phyloP scores from a whole-genome alignment of 2,329 filamentous ascomycete species.

The Fusarium denticulatum region DNA sequence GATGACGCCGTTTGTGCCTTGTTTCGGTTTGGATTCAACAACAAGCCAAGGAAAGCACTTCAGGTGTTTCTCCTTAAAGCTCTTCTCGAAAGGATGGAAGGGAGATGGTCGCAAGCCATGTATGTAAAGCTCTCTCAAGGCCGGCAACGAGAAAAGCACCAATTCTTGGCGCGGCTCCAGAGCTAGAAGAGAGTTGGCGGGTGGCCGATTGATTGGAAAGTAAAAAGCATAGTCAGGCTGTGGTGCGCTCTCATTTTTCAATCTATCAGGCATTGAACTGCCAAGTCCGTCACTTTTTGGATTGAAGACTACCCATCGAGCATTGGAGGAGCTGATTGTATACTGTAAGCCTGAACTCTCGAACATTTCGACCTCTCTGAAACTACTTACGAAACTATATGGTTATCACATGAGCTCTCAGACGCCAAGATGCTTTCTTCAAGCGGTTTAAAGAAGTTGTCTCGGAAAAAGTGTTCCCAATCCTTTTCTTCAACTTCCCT shows the following conservation, averaged over 20 bases:
- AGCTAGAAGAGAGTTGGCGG: too few species aligned
- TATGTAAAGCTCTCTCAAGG: fast-evolving
- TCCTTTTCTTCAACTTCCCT: too few species aligned
- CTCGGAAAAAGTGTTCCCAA: background rate
- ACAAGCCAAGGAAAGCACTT: background rate
- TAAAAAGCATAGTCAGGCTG: background rate
- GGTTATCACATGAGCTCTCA: background rate
- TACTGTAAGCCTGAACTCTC: background rate
- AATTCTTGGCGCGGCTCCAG: background rate
- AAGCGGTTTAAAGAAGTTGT: background rate
- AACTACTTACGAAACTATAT: background rate
- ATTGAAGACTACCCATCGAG: background rate
- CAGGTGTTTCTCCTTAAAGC: fast-evolving
- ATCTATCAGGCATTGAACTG: fast-evolving
- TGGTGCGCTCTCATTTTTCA: background rate
- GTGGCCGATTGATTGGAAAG: background rate
- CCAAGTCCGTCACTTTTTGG: background rate
- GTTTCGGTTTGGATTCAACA: background rate
- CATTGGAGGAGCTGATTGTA: background rate
- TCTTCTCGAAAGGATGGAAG: background rate
- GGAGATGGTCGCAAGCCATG: background rate
- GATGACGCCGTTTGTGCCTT: too few species aligned
- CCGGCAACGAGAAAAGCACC: background rate
- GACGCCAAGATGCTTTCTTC: background rate
- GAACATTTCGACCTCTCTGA: background rate